Conservation (phyloP, 805 yeast genomes). For the Candida namnaoensis region DNA sequence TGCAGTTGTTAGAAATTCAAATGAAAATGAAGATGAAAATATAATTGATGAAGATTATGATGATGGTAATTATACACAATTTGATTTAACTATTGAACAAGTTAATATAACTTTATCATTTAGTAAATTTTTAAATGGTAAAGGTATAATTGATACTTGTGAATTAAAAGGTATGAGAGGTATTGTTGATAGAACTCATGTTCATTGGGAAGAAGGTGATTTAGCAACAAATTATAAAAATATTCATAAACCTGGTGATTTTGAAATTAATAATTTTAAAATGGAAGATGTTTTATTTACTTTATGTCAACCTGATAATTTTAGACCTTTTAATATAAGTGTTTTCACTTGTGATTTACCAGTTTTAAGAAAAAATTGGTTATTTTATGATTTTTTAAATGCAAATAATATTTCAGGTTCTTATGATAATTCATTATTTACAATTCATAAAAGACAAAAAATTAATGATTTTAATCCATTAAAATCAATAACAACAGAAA, state of each 20-base stretch:
- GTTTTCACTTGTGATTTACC: slow-evolving; percentile 82
- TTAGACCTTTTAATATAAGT: slow-evolving; percentile 80
- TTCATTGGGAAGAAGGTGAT: slow-evolving; percentile 72
- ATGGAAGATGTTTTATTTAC: slow-evolving; percentile 84
- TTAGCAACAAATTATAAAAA: slow-evolving; percentile 78
- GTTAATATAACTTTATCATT: slow-evolving; percentile 75
- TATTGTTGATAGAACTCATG: slow-evolving; percentile 84
- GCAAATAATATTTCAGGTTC: slow-evolving; percentile 85
- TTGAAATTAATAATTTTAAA: slow-evolving; percentile 76
- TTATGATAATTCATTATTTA: slow-evolving; percentile 88
- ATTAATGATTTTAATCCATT: slow-evolving; percentile 32
- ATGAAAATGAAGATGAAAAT: slow-evolving; percentile 2
- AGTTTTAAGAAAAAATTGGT: slow-evolving; percentile 83
- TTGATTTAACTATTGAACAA: slow-evolving; percentile 82
- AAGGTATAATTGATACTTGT: slow-evolving; percentile 75
- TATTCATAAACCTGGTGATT: slow-evolving; percentile 76
- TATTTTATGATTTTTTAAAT: slow-evolving; percentile 77
- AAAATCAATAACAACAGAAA: slow-evolving; percentile 1
- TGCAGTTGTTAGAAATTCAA: slow-evolving; percentile 4
- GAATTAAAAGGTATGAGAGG: slow-evolving; percentile 86
- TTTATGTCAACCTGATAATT: slow-evolving; percentile 69
- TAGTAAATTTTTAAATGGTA: slow-evolving; percentile 82
- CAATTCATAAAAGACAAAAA: slow-evolving; percentile 74
- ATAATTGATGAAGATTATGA: slow-evolving; percentile 37
- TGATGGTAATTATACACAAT: slow-evolving; percentile 95